These are phyloP conservation scores for Farysia itapuensis DNA, from an alignment of 1,284 basidiomycete species.

Conservation along the genomic window DNA sequence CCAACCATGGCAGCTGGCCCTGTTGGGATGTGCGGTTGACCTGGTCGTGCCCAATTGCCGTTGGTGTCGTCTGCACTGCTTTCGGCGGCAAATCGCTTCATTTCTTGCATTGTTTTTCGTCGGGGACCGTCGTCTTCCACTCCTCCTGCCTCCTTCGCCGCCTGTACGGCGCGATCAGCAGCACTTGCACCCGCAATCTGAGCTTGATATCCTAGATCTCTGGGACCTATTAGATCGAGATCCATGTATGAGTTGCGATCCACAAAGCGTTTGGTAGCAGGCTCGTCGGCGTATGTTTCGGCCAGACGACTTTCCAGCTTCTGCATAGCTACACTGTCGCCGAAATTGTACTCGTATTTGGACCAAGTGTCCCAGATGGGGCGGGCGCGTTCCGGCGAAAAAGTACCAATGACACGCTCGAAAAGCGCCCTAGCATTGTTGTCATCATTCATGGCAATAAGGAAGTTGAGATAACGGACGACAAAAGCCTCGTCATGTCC, in stretches of 20 bases:
- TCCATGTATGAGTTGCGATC: slow-evolving; percentile 84
- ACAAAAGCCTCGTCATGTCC: slow-evolving; percentile 76
- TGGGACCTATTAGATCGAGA: slow-evolving; percentile 82
- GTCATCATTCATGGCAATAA: slow-evolving; percentile 92
- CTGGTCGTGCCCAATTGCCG: slow-evolving; percentile 25
- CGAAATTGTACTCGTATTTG: slow-evolving; percentile 90
- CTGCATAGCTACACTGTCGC: slow-evolving; percentile 82
- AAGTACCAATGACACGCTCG: slow-evolving; percentile 79
- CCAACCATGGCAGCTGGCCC: slow-evolving; percentile 7
- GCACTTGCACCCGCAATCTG: slow-evolving; percentile 19
- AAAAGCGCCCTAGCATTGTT: slow-evolving; percentile 94
- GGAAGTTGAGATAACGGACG: slow-evolving; percentile 83
- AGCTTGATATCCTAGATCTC: slow-evolving; percentile 74
- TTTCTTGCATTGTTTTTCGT: slow-evolving; percentile 47
- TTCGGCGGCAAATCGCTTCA: slow-evolving; percentile 29
- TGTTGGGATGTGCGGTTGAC: slow-evolving; percentile 6
- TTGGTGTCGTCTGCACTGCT: slow-evolving; percentile 59
- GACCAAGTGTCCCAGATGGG: slow-evolving; percentile 95
- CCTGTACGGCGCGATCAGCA: slow-evolving; percentile 36
- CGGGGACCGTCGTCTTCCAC: slow-evolving; percentile 29
- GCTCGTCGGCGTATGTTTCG: slow-evolving; percentile 83
- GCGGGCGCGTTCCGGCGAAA: slow-evolving; percentile 76
- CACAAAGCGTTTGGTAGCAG: slow-evolving; percentile 86
- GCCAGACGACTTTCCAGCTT: slow-evolving; percentile 85
- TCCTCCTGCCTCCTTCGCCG: slow-evolving; percentile 11